These are phyloP conservation scores for Rhinocladiella mackenziei DNA, from an alignment of 2,329 filamentous ascomycete genomes.

Conservation along the genomic window DNA sequence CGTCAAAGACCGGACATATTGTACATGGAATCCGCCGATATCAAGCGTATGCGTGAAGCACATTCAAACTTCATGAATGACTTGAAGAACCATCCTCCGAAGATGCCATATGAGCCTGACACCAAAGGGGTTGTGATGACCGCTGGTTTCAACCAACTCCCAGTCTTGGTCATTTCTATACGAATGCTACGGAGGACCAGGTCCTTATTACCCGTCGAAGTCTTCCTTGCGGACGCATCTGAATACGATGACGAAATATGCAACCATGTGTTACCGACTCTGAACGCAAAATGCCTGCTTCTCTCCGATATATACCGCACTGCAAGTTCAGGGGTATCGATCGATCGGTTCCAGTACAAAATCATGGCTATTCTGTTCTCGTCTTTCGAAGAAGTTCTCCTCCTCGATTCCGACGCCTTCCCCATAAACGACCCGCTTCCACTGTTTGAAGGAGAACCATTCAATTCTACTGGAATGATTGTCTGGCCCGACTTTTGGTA, in stretches of 20 bases:
- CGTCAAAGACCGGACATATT: constrained; percentile 38
- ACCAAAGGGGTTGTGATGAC: constrained; percentile 46
- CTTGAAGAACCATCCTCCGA: constrained; percentile 22
- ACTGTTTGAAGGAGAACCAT: constrained; percentile 52
- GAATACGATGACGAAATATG: constrained; percentile 41
- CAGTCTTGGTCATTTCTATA: constrained; percentile 39
- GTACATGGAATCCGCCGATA: constrained; percentile 34
- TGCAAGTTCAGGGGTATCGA: constrained; percentile 16
- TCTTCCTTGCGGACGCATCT: constrained; percentile 38
- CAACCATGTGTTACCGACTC: constrained; percentile 35
- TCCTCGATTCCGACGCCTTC: constrained; percentile 57
- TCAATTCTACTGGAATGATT: constrained; percentile 50
- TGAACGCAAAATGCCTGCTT: constrained; percentile 40
- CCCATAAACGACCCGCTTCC: constrained; percentile 44
- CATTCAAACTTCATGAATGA: constrained; percentile 42
- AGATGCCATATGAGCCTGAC: constrained; percentile 33
- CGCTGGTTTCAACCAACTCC: constrained; percentile 36
- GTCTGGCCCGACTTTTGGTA: constrained; percentile 56
- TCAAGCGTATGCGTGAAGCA: constrained; percentile 37
- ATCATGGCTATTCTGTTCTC: constrained; percentile 56
- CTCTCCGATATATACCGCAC: constrained; percentile 31
- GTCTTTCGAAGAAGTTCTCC: constrained; percentile 56
- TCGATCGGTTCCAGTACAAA: constrained; percentile 51
- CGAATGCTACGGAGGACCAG: constrained; percentile 42
- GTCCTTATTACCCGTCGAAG: constrained; percentile 40